These are phyloP conservation scores for Phytophthora brassicae DNA, from an alignment of 352 stramenopile species.

Conservation along the genomic window DNA sequence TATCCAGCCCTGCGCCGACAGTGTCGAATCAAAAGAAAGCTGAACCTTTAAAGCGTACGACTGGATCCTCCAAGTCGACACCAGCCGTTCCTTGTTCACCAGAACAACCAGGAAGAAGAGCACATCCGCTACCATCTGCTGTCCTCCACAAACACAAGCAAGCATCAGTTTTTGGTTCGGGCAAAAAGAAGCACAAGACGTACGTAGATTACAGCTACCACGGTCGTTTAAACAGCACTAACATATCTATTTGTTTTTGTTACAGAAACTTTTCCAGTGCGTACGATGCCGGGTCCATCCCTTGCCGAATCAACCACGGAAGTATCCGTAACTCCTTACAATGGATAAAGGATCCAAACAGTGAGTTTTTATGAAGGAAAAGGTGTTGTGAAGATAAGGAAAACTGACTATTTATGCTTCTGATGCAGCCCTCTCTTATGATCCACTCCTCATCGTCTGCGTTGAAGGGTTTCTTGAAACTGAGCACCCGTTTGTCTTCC, in stretches of 20 bases:
- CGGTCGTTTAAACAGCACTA: neutral
- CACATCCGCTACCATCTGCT: conserved; percentile 51
- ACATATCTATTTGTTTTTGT: conserved; percentile 3
- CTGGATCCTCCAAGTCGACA: conserved; percentile 14
- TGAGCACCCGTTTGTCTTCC: conserved; percentile 79
- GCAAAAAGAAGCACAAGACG: conserved; percentile 81
- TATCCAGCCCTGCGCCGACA: conserved; percentile 6
- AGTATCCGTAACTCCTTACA: conserved; percentile 74
- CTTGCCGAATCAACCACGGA: conserved; percentile 80
- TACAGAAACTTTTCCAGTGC: conserved; percentile 67
- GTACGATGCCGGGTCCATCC: conserved; percentile 69
- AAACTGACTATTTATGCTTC: neutral
- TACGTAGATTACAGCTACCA: conserved; percentile 22
- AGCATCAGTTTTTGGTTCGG: conserved; percentile 60
- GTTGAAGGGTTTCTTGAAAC: conserved; percentile 74
- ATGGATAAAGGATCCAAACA: conserved; percentile 68
- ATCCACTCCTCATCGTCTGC: conserved; percentile 70
- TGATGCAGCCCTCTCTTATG: conserved; percentile 53
- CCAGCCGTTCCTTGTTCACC: neutral
- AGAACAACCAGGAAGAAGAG: conserved; percentile 22
- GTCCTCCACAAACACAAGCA: conserved; percentile 77
- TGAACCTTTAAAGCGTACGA: conserved; percentile 14
- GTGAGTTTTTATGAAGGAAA: conserved; percentile 22
- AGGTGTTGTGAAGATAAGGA: neutral
- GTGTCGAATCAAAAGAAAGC: conserved; percentile 17